A percentile compares a stretch with the other conserved stretches of the same genome.
Evolutionary conservation across 2,329 filamentous ascomycete genomes (phyloP).

Genomic region (Zelopaecilomyces penicillatus): DNA sequence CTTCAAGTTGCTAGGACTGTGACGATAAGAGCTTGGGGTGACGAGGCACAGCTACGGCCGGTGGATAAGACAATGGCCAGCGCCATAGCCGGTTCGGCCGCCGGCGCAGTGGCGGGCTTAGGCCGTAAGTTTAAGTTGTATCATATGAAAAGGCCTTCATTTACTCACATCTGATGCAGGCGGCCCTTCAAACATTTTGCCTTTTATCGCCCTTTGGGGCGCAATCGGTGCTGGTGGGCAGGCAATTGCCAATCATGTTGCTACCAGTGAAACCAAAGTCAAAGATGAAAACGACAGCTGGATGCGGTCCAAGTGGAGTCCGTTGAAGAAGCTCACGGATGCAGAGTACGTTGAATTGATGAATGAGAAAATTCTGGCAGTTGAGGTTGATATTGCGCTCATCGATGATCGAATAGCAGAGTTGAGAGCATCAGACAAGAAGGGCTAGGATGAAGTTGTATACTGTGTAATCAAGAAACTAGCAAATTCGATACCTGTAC

Average conservation of each 20-base stretch:
- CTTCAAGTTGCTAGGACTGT: slow-evolving; percentile 39
- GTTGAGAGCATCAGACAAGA: slow-evolving; percentile 14
- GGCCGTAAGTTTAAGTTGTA: slow-evolving; percentile 34
- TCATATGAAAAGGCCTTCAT: background rate
- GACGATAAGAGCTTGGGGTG: slow-evolving; percentile 39
- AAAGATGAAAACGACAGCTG: slow-evolving; percentile 33
- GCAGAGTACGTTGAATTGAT: slow-evolving; percentile 65
- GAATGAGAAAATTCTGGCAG: slow-evolving; percentile 58
- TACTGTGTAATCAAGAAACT: too few species aligned
- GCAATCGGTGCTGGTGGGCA: slow-evolving; percentile 33
- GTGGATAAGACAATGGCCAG: slow-evolving; percentile 59
- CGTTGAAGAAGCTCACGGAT: slow-evolving; percentile 61
- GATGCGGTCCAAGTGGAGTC: slow-evolving; percentile 59
- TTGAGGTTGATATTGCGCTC: slow-evolving; percentile 70
- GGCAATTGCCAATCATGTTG: slow-evolving; percentile 24
- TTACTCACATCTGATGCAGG: slow-evolving; percentile 27
- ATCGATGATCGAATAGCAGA: slow-evolving; percentile 64
- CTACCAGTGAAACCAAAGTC: slow-evolving; percentile 15
- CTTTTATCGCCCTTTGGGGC: slow-evolving; percentile 42
- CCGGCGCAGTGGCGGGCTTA: slow-evolving; percentile 52
- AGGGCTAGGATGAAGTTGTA: background rate
- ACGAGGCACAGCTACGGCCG: slow-evolving; percentile 43
- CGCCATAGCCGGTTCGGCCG: slow-evolving; percentile 60
- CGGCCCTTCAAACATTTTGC: slow-evolving; percentile 44
- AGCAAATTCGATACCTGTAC: too few species aligned